Conservation (phyloP, 2,329 filamentous ascomycete species). For the Xylaria digitata region DNA sequence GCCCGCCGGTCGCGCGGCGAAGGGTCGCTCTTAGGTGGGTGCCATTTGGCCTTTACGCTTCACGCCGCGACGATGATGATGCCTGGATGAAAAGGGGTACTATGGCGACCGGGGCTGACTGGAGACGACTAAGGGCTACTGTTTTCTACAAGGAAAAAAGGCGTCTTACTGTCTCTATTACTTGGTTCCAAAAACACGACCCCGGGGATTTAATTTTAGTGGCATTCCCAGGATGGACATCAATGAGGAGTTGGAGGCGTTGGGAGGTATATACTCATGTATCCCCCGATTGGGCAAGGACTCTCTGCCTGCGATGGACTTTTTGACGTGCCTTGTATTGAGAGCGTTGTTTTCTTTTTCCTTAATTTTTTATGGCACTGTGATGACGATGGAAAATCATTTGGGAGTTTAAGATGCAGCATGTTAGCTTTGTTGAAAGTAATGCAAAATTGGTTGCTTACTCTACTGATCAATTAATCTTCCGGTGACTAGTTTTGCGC, state of each 20-base stretch:
- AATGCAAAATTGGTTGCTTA: neutral
- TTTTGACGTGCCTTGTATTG: neutral
- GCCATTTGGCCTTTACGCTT: constrained; percentile 22
- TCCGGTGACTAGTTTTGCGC: no score
- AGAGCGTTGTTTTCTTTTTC: constrained; percentile 6
- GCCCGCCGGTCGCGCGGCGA: constrained; percentile 51
- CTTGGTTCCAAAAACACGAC: neutral
- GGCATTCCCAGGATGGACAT: constrained; percentile 8
- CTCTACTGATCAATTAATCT: no score
- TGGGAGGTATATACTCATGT: neutral
- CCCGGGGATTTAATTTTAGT: neutral
- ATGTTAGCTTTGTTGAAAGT: neutral
- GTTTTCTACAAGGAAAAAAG: neutral
- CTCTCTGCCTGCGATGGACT: neutral
- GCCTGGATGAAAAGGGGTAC: neutral
- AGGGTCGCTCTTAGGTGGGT: constrained; percentile 43
- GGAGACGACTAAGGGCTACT: neutral
- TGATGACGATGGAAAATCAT: neutral
- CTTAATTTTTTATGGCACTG: neutral
- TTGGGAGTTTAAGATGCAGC: constrained; percentile 1
- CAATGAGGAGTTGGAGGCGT: constrained; percentile 14
- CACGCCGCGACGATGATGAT: constrained; percentile 23
- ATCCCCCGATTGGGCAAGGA: neutral
- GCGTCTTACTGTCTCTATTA: neutral
- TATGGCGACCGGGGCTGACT: no score